Base-by-base conservation (phyloP, 495 filamentous ascomycete genomes). In the Annulohypoxylon maeteangense region DNA sequence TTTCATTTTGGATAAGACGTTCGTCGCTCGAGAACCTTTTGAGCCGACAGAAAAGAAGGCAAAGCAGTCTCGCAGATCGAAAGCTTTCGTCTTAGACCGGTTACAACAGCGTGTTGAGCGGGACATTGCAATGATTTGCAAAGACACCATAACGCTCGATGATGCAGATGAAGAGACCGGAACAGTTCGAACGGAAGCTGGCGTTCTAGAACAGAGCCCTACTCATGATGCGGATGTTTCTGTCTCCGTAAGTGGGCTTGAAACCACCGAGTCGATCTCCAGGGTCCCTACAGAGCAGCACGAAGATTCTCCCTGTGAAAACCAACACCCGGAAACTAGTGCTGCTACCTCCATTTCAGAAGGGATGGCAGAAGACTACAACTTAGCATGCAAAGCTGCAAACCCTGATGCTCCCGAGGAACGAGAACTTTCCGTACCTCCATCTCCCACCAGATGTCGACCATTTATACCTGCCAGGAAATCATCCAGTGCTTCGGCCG, bases 41-140 rank as follows among this genome's bases (percentile, higher is more conserved):
- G 75, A 74, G 53, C 22, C 42, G n/a, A 54, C 65, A 5, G 68
- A 62, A 25, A 65, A 38, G 56, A 75, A 62, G 25, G 3, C 54
- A 6, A 76, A 69, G 45, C 38, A 62, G 20, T 11, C 48, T 18
- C 54, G 34, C n/a, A 76, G 76, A 36, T 64, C 74, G 4, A 76
- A 73, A 53, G 63, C 48, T 3, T 78, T 75, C 48, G 68, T 84
- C 22, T 51, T 80, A 4, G 66, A 73, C 8, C 74, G 77, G 23
- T 60, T 85, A 2, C 78, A 76, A 50, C 67, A 76, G 25, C 81
- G 78, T 23, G 78, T 83, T 32, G 78, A 81, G 44, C 69, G 59
- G 23, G 83, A 84, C 65, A 78, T 85, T 23, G 79, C 80, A 38
- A 81, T 77, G 75, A 69, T 84, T 23, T 83, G 81, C 45, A 80